A percentile compares a stretch with the other conserved stretches of the same genome.
Evolutionary conservation across 108 stramenopile species (phyloP).

Genomic region (Discostella pseudostelligera): DNA sequence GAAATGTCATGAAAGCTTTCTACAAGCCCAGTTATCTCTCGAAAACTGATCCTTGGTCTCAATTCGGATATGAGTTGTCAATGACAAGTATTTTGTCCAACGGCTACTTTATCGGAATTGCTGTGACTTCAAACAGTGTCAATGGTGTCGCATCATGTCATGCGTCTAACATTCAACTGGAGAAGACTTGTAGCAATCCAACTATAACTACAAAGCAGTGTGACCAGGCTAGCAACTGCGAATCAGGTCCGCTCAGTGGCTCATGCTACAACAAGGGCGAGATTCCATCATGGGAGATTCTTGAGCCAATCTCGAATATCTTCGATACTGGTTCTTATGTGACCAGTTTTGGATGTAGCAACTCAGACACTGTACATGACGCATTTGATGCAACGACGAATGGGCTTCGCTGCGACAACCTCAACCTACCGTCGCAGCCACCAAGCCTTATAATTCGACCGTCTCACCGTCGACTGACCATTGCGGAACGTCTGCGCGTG

Average conservation of each 20-base stretch:
- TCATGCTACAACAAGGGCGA: conserved; percentile 24
- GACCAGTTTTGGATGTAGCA: conserved; percentile 8
- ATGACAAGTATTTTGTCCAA: conserved; percentile 20
- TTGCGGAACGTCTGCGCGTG: conserved; percentile 10
- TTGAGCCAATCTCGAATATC: background rate
- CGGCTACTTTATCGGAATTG: conserved; percentile 28
- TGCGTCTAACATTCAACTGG: conserved; percentile 19
- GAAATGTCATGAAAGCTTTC: conserved; percentile 28
- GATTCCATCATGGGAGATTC: conserved; percentile 7
- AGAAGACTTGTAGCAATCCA: conserved; percentile 12
- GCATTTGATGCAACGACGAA: background rate
- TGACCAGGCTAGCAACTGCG: conserved; percentile 33
- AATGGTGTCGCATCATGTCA: conserved; percentile 2
- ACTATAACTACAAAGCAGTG: conserved; percentile 20
- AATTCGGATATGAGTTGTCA: conserved; percentile 25
- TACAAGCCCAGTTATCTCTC: conserved; percentile 21
- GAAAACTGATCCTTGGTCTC: conserved; percentile 16
- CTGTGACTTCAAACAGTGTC: conserved; percentile 14
- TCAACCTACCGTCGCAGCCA: background rate
- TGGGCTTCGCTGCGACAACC: background rate
- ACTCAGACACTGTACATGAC: background rate
- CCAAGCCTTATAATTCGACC: background rate
- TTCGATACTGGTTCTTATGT: background rate
- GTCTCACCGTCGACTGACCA: conserved; percentile 3
- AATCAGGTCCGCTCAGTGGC: conserved; percentile 7